phyloP scores from a whole-genome alignment of 2,329 filamentous ascomycete genomes.

The Leptosphaerulina australis region DNA sequence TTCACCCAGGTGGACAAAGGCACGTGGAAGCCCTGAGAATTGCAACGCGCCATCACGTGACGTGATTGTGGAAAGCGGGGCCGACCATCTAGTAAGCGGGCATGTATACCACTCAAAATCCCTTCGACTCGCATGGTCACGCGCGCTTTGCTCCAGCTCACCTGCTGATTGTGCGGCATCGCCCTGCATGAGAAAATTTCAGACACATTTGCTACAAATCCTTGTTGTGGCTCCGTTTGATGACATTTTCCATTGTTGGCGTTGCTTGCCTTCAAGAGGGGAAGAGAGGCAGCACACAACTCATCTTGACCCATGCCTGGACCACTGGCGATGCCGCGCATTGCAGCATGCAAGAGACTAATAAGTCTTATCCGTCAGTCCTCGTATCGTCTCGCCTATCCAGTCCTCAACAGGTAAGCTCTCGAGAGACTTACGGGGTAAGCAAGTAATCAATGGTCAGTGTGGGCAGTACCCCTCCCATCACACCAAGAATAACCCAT shows the following conservation, averaged over 20 bases:
- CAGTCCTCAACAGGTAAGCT: slow-evolving; percentile 11
- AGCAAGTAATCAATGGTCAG: slow-evolving; percentile 5
- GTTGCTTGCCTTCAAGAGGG: background rate
- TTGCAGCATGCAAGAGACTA: background rate
- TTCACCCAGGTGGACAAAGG: background rate
- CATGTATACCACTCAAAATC: background rate
- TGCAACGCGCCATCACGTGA: slow-evolving; percentile 10
- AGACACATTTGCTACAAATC: background rate
- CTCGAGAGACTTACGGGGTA: slow-evolving; percentile 2
- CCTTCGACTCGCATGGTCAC: slow-evolving; percentile 8
- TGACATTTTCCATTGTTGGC: background rate
- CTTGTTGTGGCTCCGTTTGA: background rate
- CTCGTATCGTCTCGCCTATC: slow-evolving; percentile 11
- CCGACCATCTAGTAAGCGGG: background rate
- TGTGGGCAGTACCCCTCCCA: slow-evolving; percentile 1
- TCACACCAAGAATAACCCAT: slow-evolving; percentile 5
- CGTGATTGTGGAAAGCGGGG: background rate
- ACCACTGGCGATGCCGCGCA: background rate
- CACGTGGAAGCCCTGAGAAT: background rate
- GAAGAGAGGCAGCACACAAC: background rate
- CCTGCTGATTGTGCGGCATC: slow-evolving; percentile 1
- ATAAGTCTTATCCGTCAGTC: background rate
- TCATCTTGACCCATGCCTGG: background rate
- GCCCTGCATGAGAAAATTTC: slow-evolving; percentile 1
- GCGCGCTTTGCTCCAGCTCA: slow-evolving; percentile 6